A percentile compares a stretch with the other conserved stretches of the same genome.
Evolutionary conservation across 495 filamentous ascomycete species (phyloP).

Genomic region (Chaetomium tenue): DNA sequence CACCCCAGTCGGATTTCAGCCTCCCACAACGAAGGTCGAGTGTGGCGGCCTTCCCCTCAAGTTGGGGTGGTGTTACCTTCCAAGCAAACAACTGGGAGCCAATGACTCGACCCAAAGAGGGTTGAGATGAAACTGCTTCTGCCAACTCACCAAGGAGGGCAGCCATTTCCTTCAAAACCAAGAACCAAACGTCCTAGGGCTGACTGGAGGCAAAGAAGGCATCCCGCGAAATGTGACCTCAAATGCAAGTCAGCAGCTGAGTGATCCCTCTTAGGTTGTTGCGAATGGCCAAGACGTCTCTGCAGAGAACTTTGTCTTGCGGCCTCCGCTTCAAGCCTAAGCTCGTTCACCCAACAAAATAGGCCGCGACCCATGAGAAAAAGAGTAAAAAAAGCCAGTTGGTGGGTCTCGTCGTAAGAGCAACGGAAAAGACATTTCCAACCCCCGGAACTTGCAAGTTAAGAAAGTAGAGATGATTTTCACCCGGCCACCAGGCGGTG

Average conservation of each 20-base stretch:
- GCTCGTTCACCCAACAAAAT: background rate
- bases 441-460: background rate
- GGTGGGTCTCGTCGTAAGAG: background rate
- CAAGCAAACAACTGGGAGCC: constrained; percentile 14
- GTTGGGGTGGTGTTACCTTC: background rate
- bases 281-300: background rate
- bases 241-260: constrained; percentile 17
- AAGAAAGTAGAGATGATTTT: background rate
- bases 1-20: background rate
- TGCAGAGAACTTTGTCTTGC: constrained; percentile 8
- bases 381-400: background rate
- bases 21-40: background rate
- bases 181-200: background rate
- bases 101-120: constrained; percentile 19
- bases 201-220: background rate
- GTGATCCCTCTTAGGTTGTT: background rate
- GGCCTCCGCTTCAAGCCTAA: background rate
- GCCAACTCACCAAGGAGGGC: constrained; percentile 39
- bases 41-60: background rate
- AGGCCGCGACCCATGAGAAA: background rate
- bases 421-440: background rate
- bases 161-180: constrained; percentile 12
- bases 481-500: background rate
- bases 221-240: background rate
- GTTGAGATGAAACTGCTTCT: constrained; percentile 31